phyloP scores from a whole-genome alignment of 2,329 filamentous ascomycete genomes.

The Fusarium sp. region DNA sequence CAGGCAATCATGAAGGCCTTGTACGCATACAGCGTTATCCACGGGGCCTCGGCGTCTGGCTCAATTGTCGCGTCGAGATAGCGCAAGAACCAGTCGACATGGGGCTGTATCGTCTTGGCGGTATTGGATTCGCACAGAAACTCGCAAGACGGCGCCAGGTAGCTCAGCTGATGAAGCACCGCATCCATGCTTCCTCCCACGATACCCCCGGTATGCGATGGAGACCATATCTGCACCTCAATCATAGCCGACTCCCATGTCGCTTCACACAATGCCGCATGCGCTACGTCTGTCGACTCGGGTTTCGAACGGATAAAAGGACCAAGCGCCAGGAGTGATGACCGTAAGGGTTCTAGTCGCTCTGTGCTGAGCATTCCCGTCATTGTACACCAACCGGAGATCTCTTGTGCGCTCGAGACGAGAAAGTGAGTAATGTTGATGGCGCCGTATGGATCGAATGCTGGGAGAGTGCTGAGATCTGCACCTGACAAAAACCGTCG shows the following conservation, averaged over 20 bases:
- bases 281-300: slow-evolving; percentile 5
- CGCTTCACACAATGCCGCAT: slow-evolving; percentile 45
- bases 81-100: slow-evolving; percentile 53
- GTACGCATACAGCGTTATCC: slow-evolving; percentile 54
- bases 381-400: slow-evolving; percentile 57
- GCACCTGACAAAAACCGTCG: slow-evolving; percentile 49
- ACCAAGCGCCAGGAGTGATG: slow-evolving; percentile 50
- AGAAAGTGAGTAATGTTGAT: slow-evolving; percentile 56
- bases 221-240: slow-evolving; percentile 56
- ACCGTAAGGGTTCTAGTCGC: slow-evolving; percentile 49
- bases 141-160: slow-evolving; percentile 46
- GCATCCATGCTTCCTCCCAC: slow-evolving; percentile 52
- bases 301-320: slow-evolving; percentile 24
- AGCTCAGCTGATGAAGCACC: slow-evolving; percentile 47
- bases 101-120: slow-evolving; percentile 48
- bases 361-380: slow-evolving; percentile 55
- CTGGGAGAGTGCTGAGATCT: slow-evolving; percentile 43
- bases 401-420: slow-evolving; percentile 54
- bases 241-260: slow-evolving; percentile 57
- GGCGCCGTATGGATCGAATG: slow-evolving; percentile 55
- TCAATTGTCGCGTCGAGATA: slow-evolving; percentile 47
- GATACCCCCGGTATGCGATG: slow-evolving; percentile 53
- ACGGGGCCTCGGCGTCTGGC: slow-evolving; percentile 50
- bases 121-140: slow-evolving; percentile 48
- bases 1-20: slow-evolving; percentile 56